A percentile compares a stretch with the other conserved stretches of the same genome.
Evolutionary conservation across 345 rosid species (phyloP).

Genomic region (Salix udensis): DNA sequence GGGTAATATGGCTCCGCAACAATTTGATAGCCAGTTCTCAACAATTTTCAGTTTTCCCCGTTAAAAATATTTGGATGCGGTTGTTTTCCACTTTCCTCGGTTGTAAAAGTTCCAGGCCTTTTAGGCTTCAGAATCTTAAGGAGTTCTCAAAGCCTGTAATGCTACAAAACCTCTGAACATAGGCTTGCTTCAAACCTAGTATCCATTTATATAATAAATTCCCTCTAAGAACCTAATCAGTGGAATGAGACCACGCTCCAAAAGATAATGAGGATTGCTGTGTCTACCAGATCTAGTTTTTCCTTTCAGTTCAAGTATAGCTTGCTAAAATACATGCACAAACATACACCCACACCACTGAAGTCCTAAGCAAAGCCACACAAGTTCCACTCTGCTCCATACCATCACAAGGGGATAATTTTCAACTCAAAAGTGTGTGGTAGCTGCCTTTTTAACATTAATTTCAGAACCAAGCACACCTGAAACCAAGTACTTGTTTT

Average conservation of each 20-base stretch:
- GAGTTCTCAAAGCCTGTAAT: neutral
- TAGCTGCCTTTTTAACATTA: neutral
- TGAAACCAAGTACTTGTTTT: neutral
- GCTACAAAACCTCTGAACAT: neutral
- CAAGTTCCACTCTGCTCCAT: neutral
- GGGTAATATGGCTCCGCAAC: neutral
- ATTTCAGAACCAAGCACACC: neutral
- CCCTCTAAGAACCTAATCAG: neutral
- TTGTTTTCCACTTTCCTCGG: neutral
- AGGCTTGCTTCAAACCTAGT: neutral
- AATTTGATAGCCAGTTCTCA: neutral
- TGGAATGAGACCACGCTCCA: neutral
- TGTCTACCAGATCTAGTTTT: neutral
- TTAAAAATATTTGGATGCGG: neutral
- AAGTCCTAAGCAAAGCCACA: neutral
- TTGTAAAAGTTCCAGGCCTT: neutral
- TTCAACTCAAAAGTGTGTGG: neutral
- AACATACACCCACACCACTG: neutral
- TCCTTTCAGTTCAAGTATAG: neutral
- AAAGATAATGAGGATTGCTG: neutral
- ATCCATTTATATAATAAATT: neutral
- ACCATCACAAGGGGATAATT: neutral
- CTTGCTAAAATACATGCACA: neutral
- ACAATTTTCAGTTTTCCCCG: neutral
- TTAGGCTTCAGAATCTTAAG: neutral